Evolutionary conservation across 805 yeast species (phyloP).

Genomic region (Metschnikowia dekortorum): DNA sequence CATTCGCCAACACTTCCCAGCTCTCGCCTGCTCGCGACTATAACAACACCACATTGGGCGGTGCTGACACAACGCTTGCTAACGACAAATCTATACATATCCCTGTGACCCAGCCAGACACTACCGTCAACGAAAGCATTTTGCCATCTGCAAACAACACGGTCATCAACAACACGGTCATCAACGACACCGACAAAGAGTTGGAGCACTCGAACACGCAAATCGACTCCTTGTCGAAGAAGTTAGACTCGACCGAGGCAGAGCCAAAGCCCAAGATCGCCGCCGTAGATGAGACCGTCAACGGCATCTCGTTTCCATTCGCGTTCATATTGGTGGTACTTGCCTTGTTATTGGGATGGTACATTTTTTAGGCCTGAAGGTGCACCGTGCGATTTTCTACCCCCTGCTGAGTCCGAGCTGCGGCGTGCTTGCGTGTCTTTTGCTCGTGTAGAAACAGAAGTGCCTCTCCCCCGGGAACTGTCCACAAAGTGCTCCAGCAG

Average conservation of each 20-base stretch:
- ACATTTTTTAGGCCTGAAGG: conserved; percentile 45
- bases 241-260: conserved; percentile 38
- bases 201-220: conserved; percentile 38
- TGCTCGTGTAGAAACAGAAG: neutral
- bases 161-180: conserved; percentile 7
- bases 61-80: conserved; percentile 13
- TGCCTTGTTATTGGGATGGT: conserved; percentile 68
- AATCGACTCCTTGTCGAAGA: conserved; percentile 41
- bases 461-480: neutral
- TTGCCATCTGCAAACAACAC: conserved; percentile 8
- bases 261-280: conserved; percentile 16
- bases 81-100: conserved; percentile 10
- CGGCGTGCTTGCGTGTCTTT: neutral
- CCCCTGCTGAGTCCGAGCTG: neutral
- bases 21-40: conserved; percentile 15
- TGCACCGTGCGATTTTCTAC: neutral
- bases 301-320: conserved; percentile 51
- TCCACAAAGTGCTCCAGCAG: neutral
- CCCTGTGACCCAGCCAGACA: conserved; percentile 4
- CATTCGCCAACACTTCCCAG: conserved; percentile 19
- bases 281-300: conserved; percentile 27
- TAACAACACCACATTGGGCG: conserved; percentile 12
- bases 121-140: conserved; percentile 5
- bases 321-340: conserved; percentile 45
- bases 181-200: conserved; percentile 22